Evolutionary conservation across 768 basidiomycete genomes (phyloP).

Genomic region (Mrakia gelida): DNA sequence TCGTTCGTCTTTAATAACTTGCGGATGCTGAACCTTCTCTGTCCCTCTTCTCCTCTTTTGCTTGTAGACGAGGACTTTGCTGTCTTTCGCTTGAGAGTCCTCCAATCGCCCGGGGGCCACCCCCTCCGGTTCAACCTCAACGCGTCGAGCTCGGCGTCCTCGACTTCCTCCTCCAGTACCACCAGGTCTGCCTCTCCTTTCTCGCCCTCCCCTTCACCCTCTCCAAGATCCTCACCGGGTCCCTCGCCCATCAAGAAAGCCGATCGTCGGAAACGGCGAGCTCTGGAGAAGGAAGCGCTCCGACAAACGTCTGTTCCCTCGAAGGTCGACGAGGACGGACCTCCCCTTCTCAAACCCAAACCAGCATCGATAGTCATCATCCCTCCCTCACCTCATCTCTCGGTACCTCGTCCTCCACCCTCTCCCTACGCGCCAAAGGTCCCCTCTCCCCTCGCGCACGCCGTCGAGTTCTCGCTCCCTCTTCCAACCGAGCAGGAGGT

Average conservation of each 20-base stretch:
- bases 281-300: too few species aligned
- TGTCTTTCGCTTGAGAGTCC: background rate
- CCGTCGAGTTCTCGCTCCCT: background rate
- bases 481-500: background rate
- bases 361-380: background rate
- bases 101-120: background rate
- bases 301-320: background rate
- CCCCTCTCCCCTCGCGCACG: background rate
- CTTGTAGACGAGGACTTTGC: background rate
- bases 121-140: background rate
- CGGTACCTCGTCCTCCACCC: background rate
- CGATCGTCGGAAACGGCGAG: too few species aligned
- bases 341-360: background rate
- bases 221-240: background rate
- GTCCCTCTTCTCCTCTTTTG: background rate
- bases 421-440: background rate
- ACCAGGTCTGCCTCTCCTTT: background rate
- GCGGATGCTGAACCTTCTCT: background rate
- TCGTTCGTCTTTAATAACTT: too few species aligned
- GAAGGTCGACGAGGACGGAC: background rate
- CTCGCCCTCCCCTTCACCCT: background rate
- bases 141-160: background rate
- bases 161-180: too few species aligned
- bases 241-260: background rate
- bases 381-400: background rate